Conservation (phyloP, 371 early-diverging fungal species). For the Globomyces sp. region DNA sequence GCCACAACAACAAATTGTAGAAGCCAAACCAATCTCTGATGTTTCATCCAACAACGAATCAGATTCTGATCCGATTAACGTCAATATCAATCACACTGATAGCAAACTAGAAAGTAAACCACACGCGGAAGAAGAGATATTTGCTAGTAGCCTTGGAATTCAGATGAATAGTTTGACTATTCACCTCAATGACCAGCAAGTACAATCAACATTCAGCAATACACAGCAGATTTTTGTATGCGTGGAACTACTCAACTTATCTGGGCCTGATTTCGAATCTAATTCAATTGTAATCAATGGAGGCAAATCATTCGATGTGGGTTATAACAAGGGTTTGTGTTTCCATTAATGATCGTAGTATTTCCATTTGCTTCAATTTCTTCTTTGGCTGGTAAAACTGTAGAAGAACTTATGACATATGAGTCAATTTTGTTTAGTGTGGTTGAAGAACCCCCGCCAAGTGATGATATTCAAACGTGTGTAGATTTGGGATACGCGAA, state of each 20-base stretch:
- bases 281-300: background rate
- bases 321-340: background rate
- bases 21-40: background rate
- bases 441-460: constrained; percentile 10
- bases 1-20: background rate
- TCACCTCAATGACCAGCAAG: background rate
- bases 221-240: constrained; percentile 4
- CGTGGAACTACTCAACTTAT: background rate
- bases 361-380: background rate
- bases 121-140: background rate
- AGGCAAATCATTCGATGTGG: background rate
- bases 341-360: background rate
- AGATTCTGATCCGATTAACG: background rate
- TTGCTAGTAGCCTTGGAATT: too few species aligned
- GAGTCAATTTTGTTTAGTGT: constrained; percentile 1
- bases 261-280: constrained; percentile 6
- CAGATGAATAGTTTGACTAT: background rate
- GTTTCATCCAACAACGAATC: background rate
- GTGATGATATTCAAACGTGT: background rate
- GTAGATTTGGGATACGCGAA: constrained; percentile 8
- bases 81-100: background rate
- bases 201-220: background rate
- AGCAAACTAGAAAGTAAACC: too few species aligned
- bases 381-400: background rate
- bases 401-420: background rate